Evolutionary conservation across 805 yeast genomes (phyloP).

Genomic region (Lachancea sp.): DNA sequence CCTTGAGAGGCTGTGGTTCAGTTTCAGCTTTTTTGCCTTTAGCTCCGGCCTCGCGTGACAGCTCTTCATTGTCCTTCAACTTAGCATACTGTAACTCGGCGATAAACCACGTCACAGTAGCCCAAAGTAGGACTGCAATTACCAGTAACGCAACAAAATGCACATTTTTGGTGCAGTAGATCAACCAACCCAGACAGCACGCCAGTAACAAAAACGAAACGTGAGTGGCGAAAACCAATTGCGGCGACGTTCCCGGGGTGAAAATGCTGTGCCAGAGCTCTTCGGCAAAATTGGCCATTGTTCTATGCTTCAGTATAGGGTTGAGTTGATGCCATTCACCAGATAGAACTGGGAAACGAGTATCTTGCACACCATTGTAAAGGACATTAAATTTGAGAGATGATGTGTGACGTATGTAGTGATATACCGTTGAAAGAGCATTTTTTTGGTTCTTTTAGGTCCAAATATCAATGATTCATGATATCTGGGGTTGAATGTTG

Average conservation of each 20-base stretch:
- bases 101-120: conserved; percentile 81
- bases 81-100: conserved; percentile 48
- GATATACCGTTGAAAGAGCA: no score
- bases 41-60: conserved; percentile 11
- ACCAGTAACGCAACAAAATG: conserved; percentile 55
- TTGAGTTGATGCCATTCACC: no score
- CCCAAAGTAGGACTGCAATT: conserved; percentile 66
- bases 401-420: no score
- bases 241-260: conserved; percentile 90
- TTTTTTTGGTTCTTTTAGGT: no score
- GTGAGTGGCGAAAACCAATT: conserved; percentile 84
- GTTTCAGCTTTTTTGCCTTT: neutral
- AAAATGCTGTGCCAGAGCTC: conserved; percentile 89
- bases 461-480: no score
- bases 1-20: neutral
- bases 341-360: no score
- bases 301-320: neutral
- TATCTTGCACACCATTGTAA: no score
- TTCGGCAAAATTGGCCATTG: conserved; percentile 24
- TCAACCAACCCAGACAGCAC: conserved; percentile 45
- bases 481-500: no score
- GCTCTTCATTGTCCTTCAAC: conserved; percentile 27
- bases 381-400: no score
- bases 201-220: conserved; percentile 64
- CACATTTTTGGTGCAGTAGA: conserved; percentile 52